Conservation (phyloP, 441 rosid species). For the Sinapis alba region DNA sequence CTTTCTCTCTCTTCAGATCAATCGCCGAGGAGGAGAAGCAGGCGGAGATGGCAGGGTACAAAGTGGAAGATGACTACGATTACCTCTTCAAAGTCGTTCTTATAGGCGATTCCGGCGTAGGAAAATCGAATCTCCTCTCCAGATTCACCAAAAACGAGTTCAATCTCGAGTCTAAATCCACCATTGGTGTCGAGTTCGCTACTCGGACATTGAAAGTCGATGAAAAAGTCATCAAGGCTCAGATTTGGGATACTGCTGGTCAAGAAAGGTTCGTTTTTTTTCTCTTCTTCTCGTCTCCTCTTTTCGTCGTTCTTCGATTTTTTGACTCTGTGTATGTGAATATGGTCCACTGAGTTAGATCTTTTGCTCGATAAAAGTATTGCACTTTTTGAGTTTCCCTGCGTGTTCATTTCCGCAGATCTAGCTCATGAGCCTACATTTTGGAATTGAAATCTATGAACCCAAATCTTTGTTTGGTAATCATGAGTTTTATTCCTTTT, state of each 20-base stretch:
- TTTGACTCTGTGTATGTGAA: too few species aligned
- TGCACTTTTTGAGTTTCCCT: too few species aligned
- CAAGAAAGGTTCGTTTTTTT: slow-evolving; percentile 42
- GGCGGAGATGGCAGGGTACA: slow-evolving; percentile 46
- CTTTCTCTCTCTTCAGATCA: slow-evolving; percentile 21
- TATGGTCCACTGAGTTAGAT: too few species aligned
- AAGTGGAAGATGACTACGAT: slow-evolving; percentile 47
- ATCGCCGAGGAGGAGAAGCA: slow-evolving; percentile 11
- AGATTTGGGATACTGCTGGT: slow-evolving; percentile 51
- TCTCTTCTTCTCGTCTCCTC: too few species aligned
- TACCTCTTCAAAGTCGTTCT: slow-evolving; percentile 48
- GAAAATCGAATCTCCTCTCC: slow-evolving; percentile 46
- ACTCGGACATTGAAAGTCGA: slow-evolving; percentile 44
- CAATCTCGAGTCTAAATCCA: slow-evolving; percentile 51
- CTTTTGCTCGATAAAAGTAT: too few species aligned
- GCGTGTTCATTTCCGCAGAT: too few species aligned
- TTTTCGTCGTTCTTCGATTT: too few species aligned
- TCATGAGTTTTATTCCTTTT: too few species aligned
- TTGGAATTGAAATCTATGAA: too few species aligned
- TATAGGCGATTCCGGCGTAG: slow-evolving; percentile 46
- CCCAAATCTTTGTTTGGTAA: too few species aligned
- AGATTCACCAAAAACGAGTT: slow-evolving; percentile 48
- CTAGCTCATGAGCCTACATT: too few species aligned
- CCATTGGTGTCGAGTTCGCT: slow-evolving; percentile 52
- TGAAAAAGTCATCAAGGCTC: slow-evolving; percentile 47